Evolutionary conservation across 192 early-diverging fungal genomes (phyloP).

Genomic region (Coemansia aciculifera): DNA sequence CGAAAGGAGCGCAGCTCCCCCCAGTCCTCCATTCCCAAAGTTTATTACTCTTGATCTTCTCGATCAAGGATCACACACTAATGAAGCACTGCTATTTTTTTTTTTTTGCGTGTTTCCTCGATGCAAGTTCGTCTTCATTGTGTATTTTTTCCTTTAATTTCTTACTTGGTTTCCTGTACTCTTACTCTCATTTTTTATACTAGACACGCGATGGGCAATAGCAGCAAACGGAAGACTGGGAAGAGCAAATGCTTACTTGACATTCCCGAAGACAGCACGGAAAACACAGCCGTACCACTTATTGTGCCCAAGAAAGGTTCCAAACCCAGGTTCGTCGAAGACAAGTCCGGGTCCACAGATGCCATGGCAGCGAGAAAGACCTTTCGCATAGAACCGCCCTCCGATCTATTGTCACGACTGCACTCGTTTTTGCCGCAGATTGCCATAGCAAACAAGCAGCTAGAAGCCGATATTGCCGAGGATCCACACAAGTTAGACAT

Average conservation of each 20-base stretch:
- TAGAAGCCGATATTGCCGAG: slow-evolving; percentile 25
- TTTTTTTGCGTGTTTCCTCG: neutral
- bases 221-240: neutral
- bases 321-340: neutral
- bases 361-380: slow-evolving; percentile 22
- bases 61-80: neutral
- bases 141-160: neutral
- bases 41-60: neutral
- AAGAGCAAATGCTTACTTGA: slow-evolving; percentile 21
- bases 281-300: neutral
- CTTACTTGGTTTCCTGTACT: slow-evolving; percentile 4
- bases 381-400: slow-evolving; percentile 45
- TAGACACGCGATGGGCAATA: neutral
- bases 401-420: slow-evolving; percentile 42
- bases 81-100: neutral
- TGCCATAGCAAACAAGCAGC: slow-evolving; percentile 46
- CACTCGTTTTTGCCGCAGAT: slow-evolving; percentile 51
- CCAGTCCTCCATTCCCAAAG: neutral
- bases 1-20: neutral
- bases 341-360: slow-evolving; percentile 7
- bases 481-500: slow-evolving; percentile 44
- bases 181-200: neutral
- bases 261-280: slow-evolving; percentile 7
- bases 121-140: neutral
- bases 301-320: neutral